Evolutionary conservation across 306 rosid species (phyloP).

Genomic region (Arachis hypogaea): DNA sequence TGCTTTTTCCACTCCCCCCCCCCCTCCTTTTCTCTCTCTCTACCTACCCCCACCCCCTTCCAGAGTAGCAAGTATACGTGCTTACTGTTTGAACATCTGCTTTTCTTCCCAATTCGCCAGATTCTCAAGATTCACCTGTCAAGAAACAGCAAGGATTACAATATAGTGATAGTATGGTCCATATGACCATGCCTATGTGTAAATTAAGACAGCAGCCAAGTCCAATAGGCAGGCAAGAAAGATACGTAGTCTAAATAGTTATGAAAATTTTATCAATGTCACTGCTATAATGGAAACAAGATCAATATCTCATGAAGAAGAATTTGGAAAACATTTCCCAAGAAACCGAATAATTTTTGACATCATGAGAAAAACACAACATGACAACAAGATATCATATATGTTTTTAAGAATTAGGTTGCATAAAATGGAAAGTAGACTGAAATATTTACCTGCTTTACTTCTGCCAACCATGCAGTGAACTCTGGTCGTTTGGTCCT

Average conservation of each 20-base stretch:
- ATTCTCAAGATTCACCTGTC: constrained; percentile 85
- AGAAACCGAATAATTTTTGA: not conserved
- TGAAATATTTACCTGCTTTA: constrained; percentile 69
- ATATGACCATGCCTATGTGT: constrained; percentile 14
- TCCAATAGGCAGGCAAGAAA: constrained; percentile 26
- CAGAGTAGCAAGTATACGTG: constrained; percentile 25
- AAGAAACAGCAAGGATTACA: constrained; percentile 36
- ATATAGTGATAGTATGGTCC: constrained; percentile 12
- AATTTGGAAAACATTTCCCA: constrained; percentile 8
- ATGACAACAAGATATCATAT: not conserved
- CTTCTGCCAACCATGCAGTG: constrained; percentile 96
- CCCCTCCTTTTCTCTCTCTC: not conserved
- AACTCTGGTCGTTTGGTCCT: constrained; percentile 98
- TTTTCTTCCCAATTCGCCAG: constrained; percentile 97
- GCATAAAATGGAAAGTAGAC: constrained; percentile 21
- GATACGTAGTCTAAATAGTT: not conserved
- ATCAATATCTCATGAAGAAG: constrained; percentile 13
- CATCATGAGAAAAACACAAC: constrained; percentile 6
- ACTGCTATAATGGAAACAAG: constrained; percentile 5
- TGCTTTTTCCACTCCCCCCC: not conserved
- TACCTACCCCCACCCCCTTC: not conserved
- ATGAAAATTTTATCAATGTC: constrained; percentile 4
- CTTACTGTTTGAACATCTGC: constrained; percentile 93
- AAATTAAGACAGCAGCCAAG: not conserved
- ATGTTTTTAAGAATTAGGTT: constrained; percentile 6